Evolutionary conservation across 2,329 filamentous ascomycete species (phyloP).

Genomic region (Diaporthe amygdali): DNA sequence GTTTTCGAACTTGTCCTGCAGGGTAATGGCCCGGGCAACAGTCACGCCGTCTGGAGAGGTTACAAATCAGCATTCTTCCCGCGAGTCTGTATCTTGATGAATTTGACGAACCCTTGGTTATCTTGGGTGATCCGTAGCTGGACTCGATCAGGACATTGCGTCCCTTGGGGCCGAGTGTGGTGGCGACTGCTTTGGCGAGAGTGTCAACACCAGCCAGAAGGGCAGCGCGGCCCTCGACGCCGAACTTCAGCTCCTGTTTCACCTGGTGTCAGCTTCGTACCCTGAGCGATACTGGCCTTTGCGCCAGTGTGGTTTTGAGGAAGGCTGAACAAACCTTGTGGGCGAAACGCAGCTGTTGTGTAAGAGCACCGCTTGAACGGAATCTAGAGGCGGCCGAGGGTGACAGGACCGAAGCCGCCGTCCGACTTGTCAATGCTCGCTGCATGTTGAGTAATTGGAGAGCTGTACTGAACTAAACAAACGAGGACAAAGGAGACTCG

Average conservation of each 20-base stretch:
- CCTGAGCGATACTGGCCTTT: background rate
- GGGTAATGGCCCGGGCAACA: slow-evolving; percentile 84
- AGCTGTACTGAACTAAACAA: slow-evolving; percentile 34
- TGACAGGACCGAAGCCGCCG: slow-evolving; percentile 80
- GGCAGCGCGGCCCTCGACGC: slow-evolving; percentile 88
- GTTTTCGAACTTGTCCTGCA: slow-evolving; percentile 99
- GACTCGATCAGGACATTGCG: slow-evolving; percentile 99
- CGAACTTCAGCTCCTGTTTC: slow-evolving; percentile 91
- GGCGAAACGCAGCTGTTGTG: slow-evolving; percentile 93
- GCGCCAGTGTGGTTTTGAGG: background rate
- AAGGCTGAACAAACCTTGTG: slow-evolving; percentile 77
- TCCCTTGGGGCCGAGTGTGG: slow-evolving; percentile 96
- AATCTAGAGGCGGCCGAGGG: slow-evolving; percentile 68
- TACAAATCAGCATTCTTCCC: slow-evolving; percentile 15
- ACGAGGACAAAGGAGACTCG: slow-evolving; percentile 30
- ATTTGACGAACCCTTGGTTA: slow-evolving; percentile 84
- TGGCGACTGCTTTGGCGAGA: slow-evolving; percentile 92
- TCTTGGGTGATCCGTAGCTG: slow-evolving; percentile 98
- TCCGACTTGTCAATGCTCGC: slow-evolving; percentile 84
- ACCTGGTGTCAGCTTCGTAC: slow-evolving; percentile 34
- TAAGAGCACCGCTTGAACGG: slow-evolving; percentile 67
- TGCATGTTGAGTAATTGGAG: slow-evolving; percentile 73
- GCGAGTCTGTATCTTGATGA: background rate
- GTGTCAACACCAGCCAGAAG: slow-evolving; percentile 96
- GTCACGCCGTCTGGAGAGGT: slow-evolving; percentile 76